Base-by-base conservation (phyloP, 2,329 filamentous ascomycete species). In the Calonectria fujianensis region DNA sequence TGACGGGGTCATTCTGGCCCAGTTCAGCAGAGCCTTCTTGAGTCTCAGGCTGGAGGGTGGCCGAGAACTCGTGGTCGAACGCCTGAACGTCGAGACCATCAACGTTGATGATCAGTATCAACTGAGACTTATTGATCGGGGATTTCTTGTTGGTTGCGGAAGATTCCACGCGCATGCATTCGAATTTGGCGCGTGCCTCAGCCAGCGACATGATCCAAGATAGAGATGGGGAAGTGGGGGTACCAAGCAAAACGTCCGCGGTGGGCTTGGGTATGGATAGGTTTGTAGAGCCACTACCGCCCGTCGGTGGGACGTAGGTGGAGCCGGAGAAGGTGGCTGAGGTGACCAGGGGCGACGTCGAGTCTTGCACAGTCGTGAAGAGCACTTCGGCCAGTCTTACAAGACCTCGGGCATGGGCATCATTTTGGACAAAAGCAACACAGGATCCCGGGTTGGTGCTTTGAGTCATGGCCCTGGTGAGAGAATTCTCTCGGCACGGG, bases 401-500 rank as follows among this genome's bases (percentile, higher is more conserved):
- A 18, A 48, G 41, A 24, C 41, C 20, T 48, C 18, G 41, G 3
- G 7, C 20, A 20, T 48, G 7, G 7, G 41, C 41, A 6, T 5
- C 41, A 48, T 20, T 11, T 20, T 11, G 20, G 20, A 20, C 41
- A 6, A 48, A 5, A 7, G 8, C 9, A 20, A 9, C 41, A 20
- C 20, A 48, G 1, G 20, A 4, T 11, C 41, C 41, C 5, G 18
- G 41, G 10, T 7, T 10, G 7, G 41, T 45, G 3, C 1, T 8
- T 7, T 8, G 1, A 9, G 2, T 7, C 1, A 48, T 48, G 8
- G 8, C 3, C 3, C 1, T 4, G 2, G 20, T 48, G 1, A n/a
- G 41, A 2, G 20, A 11, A 10, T 37, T 18, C 16, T 7, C 3
- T 41, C 7, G 41, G 20, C 41, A n/a, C 18, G 9, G 1, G 20